Base-by-base conservation (phyloP, 768 basidiomycete species). In the Amanita rimosa region DNA sequence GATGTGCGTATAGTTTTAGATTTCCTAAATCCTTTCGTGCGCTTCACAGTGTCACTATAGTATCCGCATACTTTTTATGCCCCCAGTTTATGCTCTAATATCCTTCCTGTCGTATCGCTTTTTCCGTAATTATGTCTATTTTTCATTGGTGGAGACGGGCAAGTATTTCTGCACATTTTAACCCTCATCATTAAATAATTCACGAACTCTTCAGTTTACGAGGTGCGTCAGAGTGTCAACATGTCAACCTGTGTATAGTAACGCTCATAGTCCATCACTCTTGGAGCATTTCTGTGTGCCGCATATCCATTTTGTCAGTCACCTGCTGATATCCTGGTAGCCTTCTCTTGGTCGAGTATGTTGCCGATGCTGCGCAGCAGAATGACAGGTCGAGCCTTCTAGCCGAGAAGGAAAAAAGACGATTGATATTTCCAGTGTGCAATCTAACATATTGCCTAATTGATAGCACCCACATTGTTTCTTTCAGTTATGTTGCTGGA, bases 51-150 rank as follows among this genome's bases (percentile, higher is more conserved):
- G 35, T 24, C 46, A 24, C 8, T 39, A 5, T 54, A 83, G 80
- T 42, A 55, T 85, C 13, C 76, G 83, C 43, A 74, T 85, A 38
- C 57, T 85, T 53, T 83, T 83, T 53, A 83, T 86, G 83, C 84
- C 85, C 3, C 74, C 76, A 2, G 69, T 86, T 33, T 85, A 81
- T 59, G 79, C 79, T 22, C 62, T 88, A 49, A 73, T 88, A 48
- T 84, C 83, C 1, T 89, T 89, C 67, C 73, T 87, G 55, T 83
- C 82, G 33, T 89, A 83, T 56, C 76, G 85, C 3, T 88, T 64
- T 64, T 88, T 85, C 68, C 74, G 84, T 35, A 67, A 71, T 48
- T 88, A 83, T 57, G 85, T 60, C n/a, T 58, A 60, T 51, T 65
- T 67, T 42, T 66, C 66, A 16, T 62, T 69, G 26, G 54, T 63